Percentiles rank a stretch among this genome's conserved stretches.
These are phyloP conservation scores for Tricharina praecox DNA, from an alignment of 495 filamentous ascomycete genomes.

Conservation along the genomic window DNA sequence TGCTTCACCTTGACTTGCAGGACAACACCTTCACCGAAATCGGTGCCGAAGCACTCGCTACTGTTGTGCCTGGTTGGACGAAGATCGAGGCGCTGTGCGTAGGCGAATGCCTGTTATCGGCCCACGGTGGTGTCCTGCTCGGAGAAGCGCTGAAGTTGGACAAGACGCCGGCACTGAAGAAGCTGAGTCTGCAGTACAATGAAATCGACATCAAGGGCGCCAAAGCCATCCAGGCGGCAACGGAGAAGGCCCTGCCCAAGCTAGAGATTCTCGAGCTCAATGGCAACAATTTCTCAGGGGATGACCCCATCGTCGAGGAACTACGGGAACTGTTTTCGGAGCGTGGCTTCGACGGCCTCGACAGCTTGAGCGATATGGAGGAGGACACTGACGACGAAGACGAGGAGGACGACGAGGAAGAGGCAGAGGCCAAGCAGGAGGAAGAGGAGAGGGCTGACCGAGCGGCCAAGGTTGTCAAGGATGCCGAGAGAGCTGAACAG, in stretches of 20 bases:
- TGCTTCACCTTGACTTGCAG: slow-evolving; percentile 73
- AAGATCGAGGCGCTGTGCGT: slow-evolving; percentile 69
- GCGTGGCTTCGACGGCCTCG: slow-evolving; percentile 71
- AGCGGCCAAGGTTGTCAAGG: slow-evolving; percentile 40
- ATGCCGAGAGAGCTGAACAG: slow-evolving; percentile 15
- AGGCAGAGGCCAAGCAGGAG: slow-evolving; percentile 66
- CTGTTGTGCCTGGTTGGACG: slow-evolving; percentile 55
- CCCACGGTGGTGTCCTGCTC: slow-evolving; percentile 60
- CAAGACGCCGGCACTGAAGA: slow-evolving; percentile 58
- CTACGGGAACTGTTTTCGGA: slow-evolving; percentile 51
- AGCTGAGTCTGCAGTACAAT: slow-evolving; percentile 79
- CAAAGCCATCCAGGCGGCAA: slow-evolving; percentile 47
- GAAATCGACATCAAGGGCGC: slow-evolving; percentile 66
- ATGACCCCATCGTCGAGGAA: slow-evolving; percentile 59
- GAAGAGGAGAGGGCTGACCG: slow-evolving; percentile 50
- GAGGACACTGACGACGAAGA: slow-evolving; percentile 48
- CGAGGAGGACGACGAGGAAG: slow-evolving; percentile 43
- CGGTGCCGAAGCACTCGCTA: slow-evolving; percentile 62
- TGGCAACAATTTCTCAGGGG: slow-evolving; percentile 85
- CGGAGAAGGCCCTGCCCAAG: slow-evolving; percentile 33
- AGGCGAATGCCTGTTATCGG: slow-evolving; percentile 67
- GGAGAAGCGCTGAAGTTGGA: slow-evolving; percentile 55
- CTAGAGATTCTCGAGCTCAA: slow-evolving; percentile 65
- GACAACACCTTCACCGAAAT: slow-evolving; percentile 87
- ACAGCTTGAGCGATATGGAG: slow-evolving; percentile 58